Evolutionary conservation across 2,329 filamentous ascomycete genomes (phyloP), one percentile per base, ranked within the genome.

Genomic region (Hysterium pulicare): DNA sequence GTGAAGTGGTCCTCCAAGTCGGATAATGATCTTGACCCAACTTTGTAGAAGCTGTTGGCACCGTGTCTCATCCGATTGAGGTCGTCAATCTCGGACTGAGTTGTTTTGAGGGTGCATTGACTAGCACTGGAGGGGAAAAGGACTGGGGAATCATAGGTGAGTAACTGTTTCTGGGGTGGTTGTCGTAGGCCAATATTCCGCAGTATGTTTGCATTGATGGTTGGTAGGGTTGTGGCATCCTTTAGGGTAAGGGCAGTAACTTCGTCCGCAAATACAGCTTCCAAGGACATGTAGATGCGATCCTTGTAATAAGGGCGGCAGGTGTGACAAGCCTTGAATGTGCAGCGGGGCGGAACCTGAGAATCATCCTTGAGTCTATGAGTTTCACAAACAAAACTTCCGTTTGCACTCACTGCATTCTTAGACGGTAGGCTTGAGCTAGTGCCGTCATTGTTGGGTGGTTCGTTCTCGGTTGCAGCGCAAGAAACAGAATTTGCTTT

Each of bases 251-350:
- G 21, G 1, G 67, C 56, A 19, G 58, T 40, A 15, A 65, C 48
- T 26, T 65, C 53, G 24, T 68, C 63, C 21, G 55, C 60, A 19
- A 72, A 59, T 24, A 76, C 61, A 10, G 67, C 56, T 3, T 71
- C 63, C 47, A 79, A 68, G 21, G 70, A 71, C 6, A 64, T 61
- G 53, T 63, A 74, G 24, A 70, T 52, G 3, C 74, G 69, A 33
- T 77, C 72, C n/a, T 62, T 63, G 47, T 69, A 73, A 48, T 71
- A 72, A 2, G 73, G 72, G 22, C 75, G 70, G 49, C 76, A 79
- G n/a, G 53, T 58, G 23, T 73, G 71, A 46, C 76, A 79, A 38
- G 69, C 68, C 38, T 67, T 65, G 50, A 69, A 70, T n/a, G 49
- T 57, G 55, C 76, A 79, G 22, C 17, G 30, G 1, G 49, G 47